A percentile compares a stretch with the other conserved stretches of the same genome.
Evolutionary conservation across 1,284 basidiomycete genomes (phyloP).

Genomic region (Cryptococcus sp.): DNA sequence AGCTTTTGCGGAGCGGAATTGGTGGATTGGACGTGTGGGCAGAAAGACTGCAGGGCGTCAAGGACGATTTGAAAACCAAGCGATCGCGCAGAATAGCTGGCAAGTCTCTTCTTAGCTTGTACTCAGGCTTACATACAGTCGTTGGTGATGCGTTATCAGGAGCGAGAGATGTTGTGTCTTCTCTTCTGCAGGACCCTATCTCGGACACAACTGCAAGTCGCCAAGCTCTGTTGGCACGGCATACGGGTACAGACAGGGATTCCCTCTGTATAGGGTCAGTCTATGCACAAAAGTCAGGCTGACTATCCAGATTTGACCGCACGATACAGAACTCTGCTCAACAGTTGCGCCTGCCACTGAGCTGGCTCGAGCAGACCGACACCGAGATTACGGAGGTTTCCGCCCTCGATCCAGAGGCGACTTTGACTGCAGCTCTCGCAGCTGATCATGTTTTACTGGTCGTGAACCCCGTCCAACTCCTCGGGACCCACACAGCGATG

Average conservation of each 20-base stretch:
- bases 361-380: conserved; percentile 28
- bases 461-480: not conserved
- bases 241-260: conserved; percentile 7
- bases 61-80: conserved; percentile 12
- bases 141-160: conserved; percentile 32
- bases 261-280: no score
- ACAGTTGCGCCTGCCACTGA: conserved; percentile 13
- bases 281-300: not conserved
- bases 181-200: conserved; percentile 39
- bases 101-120: conserved; percentile 12
- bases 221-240: conserved; percentile 20
- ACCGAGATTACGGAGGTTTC: conserved; percentile 30
- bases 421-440: not conserved
- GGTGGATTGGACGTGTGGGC: conserved; percentile 37
- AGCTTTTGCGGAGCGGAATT: conserved; percentile 32
- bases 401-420: no score
- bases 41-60: conserved; percentile 15
- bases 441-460: not conserved
- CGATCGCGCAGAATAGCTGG: conserved; percentile 27
- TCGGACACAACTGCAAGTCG: conserved; percentile 21
- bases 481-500: not conserved
- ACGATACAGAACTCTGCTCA: not conserved
- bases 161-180: conserved; percentile 37
- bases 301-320: conserved; percentile 11
- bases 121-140: conserved; percentile 14